A percentile compares a stretch with the other conserved stretches of the same genome.
phyloP scores from a whole-genome alignment of 495 filamentous ascomycete genomes.

The Trichoderma erinaceum region DNA sequence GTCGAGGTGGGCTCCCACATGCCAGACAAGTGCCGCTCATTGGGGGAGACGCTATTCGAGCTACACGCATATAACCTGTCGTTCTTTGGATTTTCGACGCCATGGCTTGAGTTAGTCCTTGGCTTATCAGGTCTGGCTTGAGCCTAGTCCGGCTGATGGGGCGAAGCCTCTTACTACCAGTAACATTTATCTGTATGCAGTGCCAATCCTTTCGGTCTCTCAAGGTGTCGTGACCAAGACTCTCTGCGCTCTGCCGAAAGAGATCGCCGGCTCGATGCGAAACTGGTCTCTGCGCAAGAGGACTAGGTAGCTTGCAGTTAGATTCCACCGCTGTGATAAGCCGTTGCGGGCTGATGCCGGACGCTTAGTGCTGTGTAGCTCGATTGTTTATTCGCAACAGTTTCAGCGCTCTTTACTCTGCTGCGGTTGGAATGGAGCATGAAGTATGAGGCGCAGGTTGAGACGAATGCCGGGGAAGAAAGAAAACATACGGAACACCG shows the following conservation, averaged over 20 bases:
- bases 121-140: neutral
- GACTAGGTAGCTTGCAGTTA: slow-evolving; percentile 6
- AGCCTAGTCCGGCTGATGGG: neutral
- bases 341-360: neutral
- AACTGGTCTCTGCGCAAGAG: neutral
- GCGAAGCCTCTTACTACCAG: neutral
- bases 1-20: slow-evolving; percentile 17
- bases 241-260: neutral
- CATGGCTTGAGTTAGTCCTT: neutral
- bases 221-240: slow-evolving; percentile 12
- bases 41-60: slow-evolving; percentile 4
- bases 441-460: too few species aligned
- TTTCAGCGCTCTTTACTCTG: too few species aligned
- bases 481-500: too few species aligned
- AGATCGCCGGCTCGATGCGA: slow-evolving; percentile 5
- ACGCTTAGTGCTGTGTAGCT: neutral
- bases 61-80: neutral
- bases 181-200: neutral
- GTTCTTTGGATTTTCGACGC: neutral
- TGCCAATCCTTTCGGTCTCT: slow-evolving; percentile 13
- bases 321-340: neutral
- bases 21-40: slow-evolving; percentile 14
- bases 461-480: too few species aligned
- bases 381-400: too few species aligned
- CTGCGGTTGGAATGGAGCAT: too few species aligned